These are phyloP conservation scores for Nepenthes mirabilis DNA, from an alignment of 148 eudicot genomes.

Conservation along the genomic window DNA sequence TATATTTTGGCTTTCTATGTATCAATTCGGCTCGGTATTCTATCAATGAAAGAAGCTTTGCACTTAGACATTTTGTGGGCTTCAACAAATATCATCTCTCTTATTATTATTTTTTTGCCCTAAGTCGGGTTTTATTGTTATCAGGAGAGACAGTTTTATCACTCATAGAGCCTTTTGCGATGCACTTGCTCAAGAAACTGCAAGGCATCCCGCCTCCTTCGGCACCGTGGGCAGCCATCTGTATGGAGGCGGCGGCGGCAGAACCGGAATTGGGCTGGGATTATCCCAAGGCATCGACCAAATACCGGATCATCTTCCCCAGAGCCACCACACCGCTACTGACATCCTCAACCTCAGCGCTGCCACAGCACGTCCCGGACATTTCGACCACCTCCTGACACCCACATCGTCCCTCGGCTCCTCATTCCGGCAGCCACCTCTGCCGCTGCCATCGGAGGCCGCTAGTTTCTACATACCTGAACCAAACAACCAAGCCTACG, in stretches of 20 bases:
- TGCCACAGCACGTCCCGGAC: neutral
- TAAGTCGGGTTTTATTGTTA: too few relatives aligned
- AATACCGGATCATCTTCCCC: neutral
- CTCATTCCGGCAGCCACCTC: neutral
- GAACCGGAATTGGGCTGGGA: conserved; percentile 12
- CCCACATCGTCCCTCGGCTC: neutral
- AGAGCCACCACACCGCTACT: neutral
- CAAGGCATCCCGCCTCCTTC: conserved; percentile 39
- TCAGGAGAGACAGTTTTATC: conserved; percentile 63
- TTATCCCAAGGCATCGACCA: conserved; percentile 4
- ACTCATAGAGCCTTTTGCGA: conserved; percentile 71
- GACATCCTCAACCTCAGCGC: neutral
- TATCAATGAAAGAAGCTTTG: too few relatives aligned
- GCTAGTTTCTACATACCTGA: neutral
- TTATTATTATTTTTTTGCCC: too few relatives aligned
- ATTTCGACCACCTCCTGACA: neutral
- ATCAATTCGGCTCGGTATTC: too few relatives aligned
- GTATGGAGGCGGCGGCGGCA: conserved; percentile 10
- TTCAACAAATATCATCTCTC: too few relatives aligned
- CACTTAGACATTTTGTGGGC: too few relatives aligned
- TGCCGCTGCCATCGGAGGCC: neutral
- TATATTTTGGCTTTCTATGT: too few relatives aligned
- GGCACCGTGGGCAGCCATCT: conserved; percentile 20
- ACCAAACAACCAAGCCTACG: neutral
- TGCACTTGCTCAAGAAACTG: conserved; percentile 61